Conservation (phyloP, 306 rosid species). For the Fragaria vesca region DNA sequence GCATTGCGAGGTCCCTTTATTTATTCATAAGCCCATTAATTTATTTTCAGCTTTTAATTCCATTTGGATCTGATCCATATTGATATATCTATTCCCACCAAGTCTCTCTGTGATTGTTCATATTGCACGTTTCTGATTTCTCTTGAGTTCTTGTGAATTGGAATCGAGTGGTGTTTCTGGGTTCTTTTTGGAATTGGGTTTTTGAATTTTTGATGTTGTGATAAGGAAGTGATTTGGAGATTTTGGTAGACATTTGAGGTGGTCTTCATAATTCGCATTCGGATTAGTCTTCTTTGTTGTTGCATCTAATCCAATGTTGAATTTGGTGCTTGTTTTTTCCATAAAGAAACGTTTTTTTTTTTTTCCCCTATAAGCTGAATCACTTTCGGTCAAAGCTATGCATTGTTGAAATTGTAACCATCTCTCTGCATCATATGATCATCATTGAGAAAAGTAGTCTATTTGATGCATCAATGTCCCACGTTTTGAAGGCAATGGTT, state of each 20-base stretch:
- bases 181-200: slow-evolving; percentile 5
- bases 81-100: neutral
- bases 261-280: neutral
- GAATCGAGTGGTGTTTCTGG: slow-evolving; percentile 18
- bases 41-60: slow-evolving; percentile 17
- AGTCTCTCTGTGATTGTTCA: slow-evolving; percentile 5
- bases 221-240: neutral
- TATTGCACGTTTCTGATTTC: slow-evolving; percentile 11
- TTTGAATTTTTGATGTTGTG: neutral
- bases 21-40: slow-evolving; percentile 7
- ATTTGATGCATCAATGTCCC: neutral
- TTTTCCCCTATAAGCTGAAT: neutral
- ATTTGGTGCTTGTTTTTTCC: slow-evolving; percentile 3
- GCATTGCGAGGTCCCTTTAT: slow-evolving; percentile 26
- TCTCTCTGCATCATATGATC: neutral
- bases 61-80: slow-evolving; percentile 38
- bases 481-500: neutral
- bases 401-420: neutral
- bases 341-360: neutral
- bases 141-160: slow-evolving; percentile 19
- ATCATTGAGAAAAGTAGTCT: neutral
- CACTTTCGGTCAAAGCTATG: neutral
- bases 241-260: slow-evolving; percentile 6
- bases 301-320: neutral
- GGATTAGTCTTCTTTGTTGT: neutral